Evolutionary conservation across 805 yeast species (phyloP).

Genomic region (Yamadazyma nakazawae): DNA sequence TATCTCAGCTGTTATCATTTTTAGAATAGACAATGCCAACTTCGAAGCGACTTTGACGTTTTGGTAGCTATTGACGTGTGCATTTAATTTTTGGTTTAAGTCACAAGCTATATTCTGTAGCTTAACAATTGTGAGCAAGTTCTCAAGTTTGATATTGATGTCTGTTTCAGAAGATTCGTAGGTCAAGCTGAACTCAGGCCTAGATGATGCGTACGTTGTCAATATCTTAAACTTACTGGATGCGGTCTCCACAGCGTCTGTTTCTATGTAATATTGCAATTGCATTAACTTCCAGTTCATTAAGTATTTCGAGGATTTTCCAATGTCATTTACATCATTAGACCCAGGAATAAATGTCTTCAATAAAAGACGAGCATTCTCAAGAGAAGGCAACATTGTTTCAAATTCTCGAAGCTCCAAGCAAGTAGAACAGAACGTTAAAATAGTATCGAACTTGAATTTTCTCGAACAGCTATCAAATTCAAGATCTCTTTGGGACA

Average conservation of each 20-base stretch:
- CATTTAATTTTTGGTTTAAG: constrained; percentile 17
- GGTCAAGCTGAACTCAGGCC: constrained; percentile 24
- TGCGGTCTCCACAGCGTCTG: constrained; percentile 19
- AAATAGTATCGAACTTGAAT: constrained; percentile 2
- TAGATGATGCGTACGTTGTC: constrained; percentile 19
- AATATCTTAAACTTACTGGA: constrained; percentile 22
- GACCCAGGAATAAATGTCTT: not conserved
- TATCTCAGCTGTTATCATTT: constrained; percentile 18
- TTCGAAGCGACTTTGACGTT: constrained; percentile 50
- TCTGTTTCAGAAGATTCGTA: not conserved
- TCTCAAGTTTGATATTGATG: constrained; percentile 21
- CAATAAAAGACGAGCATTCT: constrained; percentile 2
- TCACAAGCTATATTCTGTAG: constrained; percentile 32
- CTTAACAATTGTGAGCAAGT: constrained; percentile 29
- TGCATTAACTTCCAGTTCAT: constrained; percentile 28
- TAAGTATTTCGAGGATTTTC: constrained; percentile 10
- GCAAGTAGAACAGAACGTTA: not conserved
- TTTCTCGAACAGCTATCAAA: not conserved
- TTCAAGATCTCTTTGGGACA: not conserved
- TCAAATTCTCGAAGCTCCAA: not conserved
- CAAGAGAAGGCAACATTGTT: not conserved
- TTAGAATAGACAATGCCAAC: constrained; percentile 50
- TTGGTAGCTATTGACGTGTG: constrained; percentile 27
- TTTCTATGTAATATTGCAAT: constrained; percentile 23
- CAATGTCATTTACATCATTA: not conserved